Evolutionary conservation across 2,329 filamentous ascomycete genomes (phyloP).

Genomic region (Ophiobolus disseminans): DNA sequence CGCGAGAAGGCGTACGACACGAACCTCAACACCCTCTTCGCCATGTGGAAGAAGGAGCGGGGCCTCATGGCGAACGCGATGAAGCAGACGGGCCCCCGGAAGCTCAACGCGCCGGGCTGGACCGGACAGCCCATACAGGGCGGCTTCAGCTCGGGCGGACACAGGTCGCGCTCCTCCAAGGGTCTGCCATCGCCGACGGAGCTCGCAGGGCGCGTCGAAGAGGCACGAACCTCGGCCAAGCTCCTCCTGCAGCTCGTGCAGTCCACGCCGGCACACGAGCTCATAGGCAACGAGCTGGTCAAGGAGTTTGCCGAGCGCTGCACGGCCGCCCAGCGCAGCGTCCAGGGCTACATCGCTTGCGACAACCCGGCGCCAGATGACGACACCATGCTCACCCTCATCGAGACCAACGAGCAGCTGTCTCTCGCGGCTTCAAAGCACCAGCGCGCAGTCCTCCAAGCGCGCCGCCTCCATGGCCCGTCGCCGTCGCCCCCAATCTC

Average conservation of each 20-base stretch:
- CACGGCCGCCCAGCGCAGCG: constrained; percentile 76
- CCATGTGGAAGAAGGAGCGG: constrained; percentile 89
- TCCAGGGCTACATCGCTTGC: constrained; percentile 84
- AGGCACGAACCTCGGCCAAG: constrained; percentile 88
- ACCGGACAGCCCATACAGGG: constrained; percentile 30
- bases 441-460: constrained; percentile 75
- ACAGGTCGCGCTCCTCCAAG: constrained; percentile 25
- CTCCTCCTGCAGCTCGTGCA: constrained; percentile 91
- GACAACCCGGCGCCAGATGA: constrained; percentile 85
- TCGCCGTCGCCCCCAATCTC: constrained; percentile 29
- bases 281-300: constrained; percentile 84
- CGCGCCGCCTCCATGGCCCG: constrained; percentile 54
- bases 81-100: constrained; percentile 47
- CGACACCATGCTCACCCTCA: constrained; percentile 89
- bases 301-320: constrained; percentile 92
- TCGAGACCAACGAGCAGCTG: constrained; percentile 93
- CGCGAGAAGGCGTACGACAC: constrained; percentile 75
- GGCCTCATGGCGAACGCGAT: constrained; percentile 56
- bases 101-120: constrained; percentile 55
- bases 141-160: constrained; percentile 27
- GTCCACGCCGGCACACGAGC: constrained; percentile 77
- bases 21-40: constrained; percentile 71
- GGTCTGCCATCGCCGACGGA: constrained; percentile 72
- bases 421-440: constrained; percentile 83
- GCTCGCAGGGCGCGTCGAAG: constrained; percentile 82